These are phyloP conservation scores for Lagenaria siceraria DNA, from an alignment of 306 rosid species.

Conservation along the genomic window DNA sequence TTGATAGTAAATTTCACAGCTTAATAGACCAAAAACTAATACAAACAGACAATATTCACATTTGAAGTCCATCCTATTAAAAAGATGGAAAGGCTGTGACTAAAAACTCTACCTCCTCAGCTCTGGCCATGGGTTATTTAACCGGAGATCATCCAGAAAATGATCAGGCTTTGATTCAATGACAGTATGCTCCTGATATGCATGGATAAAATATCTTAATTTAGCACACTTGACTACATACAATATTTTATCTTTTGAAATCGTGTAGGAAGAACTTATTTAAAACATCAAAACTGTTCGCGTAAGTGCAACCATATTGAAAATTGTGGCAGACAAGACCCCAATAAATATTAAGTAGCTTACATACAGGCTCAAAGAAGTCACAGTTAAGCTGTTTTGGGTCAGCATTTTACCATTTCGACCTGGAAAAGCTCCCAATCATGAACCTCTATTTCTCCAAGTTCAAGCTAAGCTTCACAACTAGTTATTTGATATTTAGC, in stretches of 20 bases:
- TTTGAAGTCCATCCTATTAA: neutral
- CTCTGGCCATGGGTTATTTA: slow-evolving; percentile 97
- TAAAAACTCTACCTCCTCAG: slow-evolving; percentile 48
- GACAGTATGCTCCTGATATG: slow-evolving; percentile 78
- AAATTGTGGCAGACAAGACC: neutral
- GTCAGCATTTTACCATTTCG: slow-evolving; percentile 5
- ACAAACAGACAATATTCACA: neutral
- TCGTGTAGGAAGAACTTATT: neutral
- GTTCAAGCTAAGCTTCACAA: slow-evolving; percentile 8
- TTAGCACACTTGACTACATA: slow-evolving; percentile 11
- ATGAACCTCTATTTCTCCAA: slow-evolving; percentile 4
- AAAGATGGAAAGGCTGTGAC: slow-evolving; percentile 6
- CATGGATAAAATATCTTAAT: slow-evolving; percentile 12
- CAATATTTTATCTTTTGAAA: neutral
- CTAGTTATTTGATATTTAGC: neutral
- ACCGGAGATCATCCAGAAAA: slow-evolving; percentile 91
- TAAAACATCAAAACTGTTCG: neutral
- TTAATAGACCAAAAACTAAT: slow-evolving; percentile 2
- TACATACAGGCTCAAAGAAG: neutral
- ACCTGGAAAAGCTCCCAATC: neutral
- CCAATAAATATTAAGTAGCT: neutral
- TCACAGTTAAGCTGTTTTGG: neutral
- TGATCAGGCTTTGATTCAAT: slow-evolving; percentile 96
- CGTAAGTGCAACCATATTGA: neutral
- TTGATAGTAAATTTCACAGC: neutral